phyloP scores from a whole-genome alignment of 2,329 filamentous ascomycete genomes.

The Stagonosporopsis chrysanthemi region DNA sequence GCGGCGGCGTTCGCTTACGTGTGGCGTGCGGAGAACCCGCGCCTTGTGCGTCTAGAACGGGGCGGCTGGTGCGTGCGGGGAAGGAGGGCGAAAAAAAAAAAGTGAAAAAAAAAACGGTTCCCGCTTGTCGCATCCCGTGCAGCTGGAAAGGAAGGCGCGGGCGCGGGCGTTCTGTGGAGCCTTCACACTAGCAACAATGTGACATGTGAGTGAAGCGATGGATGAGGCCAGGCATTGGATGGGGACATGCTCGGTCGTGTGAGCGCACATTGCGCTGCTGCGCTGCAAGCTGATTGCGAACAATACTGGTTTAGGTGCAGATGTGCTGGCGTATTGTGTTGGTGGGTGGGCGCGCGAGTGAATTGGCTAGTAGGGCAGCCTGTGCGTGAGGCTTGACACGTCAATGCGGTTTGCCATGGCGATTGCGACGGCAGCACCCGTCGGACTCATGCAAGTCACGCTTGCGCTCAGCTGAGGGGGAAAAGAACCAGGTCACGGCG shows the following conservation, averaged over 20 bases:
- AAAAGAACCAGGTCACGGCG: background rate
- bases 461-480: background rate
- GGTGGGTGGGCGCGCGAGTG: background rate
- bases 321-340: slow-evolving; percentile 1
- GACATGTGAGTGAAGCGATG: too few relatives aligned
- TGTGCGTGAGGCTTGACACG: slow-evolving; percentile 29
- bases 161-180: background rate
- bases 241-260: background rate
- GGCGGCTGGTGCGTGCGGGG: slow-evolving; percentile 12
- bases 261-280: background rate
- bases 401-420: slow-evolving; percentile 19
- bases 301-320: background rate
- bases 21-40: slow-evolving; percentile 24
- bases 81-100: background rate
- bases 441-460: background rate
- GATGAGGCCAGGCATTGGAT: background rate
- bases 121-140: background rate
- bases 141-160: slow-evolving; percentile 1
- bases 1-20: slow-evolving; percentile 11
- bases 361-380: slow-evolving; percentile 12
- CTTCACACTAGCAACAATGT: background rate
- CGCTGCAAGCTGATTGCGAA: background rate
- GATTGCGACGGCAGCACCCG: slow-evolving; percentile 14
- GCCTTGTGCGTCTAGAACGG: slow-evolving; percentile 18
- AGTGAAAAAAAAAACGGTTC: slow-evolving; percentile 4